phyloP scores from a whole-genome alignment of 345 rosid species.

The Sonneratia caseolaris region DNA sequence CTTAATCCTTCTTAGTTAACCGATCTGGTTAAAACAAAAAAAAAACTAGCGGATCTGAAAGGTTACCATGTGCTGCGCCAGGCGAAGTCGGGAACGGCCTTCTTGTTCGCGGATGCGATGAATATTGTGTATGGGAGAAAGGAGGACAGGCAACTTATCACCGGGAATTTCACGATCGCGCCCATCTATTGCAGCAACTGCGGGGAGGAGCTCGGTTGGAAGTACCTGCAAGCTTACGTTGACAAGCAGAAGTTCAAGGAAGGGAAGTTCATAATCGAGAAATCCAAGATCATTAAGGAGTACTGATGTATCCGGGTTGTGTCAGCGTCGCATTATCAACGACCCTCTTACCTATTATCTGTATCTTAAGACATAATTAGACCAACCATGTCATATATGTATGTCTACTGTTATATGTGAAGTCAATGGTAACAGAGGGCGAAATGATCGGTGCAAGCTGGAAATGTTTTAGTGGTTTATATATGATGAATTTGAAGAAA shows the following conservation, averaged over 20 bases:
- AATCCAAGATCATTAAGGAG: conserved; percentile 9
- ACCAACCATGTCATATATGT: too few relatives aligned
- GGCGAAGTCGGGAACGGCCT: conserved; percentile 9
- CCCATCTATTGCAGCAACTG: conserved; percentile 19
- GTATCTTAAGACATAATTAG: too few relatives aligned
- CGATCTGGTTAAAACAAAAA: too few relatives aligned
- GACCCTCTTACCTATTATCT: too few relatives aligned
- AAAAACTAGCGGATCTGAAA: not conserved
- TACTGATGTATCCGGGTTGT: not conserved
- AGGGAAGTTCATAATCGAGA: conserved; percentile 15
- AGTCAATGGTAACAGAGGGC: too few relatives aligned
- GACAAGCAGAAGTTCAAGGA: conserved; percentile 13
- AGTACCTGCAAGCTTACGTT: conserved; percentile 11
- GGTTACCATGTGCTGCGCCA: not conserved
- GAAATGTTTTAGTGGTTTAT: too few relatives aligned
- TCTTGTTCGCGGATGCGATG: conserved; percentile 16
- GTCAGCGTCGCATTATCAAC: too few relatives aligned
- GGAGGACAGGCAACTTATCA: conserved; percentile 25
- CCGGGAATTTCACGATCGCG: conserved; percentile 26
- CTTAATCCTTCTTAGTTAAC: not conserved
- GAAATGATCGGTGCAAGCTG: too few relatives aligned
- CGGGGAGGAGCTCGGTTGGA: conserved; percentile 14
- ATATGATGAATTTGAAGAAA: too few relatives aligned
- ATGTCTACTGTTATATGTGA: too few relatives aligned
- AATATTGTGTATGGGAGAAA: conserved; percentile 15